These are phyloP conservation scores for Colletotrichum eleusines DNA, from an alignment of 2,329 filamentous ascomycete genomes.

Conservation along the genomic window DNA sequence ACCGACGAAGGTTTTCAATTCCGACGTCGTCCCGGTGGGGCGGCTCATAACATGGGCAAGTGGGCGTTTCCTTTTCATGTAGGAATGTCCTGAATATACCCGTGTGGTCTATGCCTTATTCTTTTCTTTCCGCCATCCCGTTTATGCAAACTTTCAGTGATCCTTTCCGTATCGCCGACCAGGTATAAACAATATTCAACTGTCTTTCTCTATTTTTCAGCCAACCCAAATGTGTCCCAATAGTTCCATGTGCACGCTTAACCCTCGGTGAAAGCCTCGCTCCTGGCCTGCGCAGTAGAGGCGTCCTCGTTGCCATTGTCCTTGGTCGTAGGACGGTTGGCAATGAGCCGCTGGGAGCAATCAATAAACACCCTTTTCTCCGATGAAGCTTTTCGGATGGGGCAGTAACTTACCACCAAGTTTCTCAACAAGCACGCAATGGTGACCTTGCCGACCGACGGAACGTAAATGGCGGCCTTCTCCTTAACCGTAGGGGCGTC, in stretches of 20 bases:
- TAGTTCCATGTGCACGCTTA: conserved; percentile 41
- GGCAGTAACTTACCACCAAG: conserved; percentile 75
- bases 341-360: conserved; percentile 61
- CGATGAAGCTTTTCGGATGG: no score
- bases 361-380: conserved; percentile 7
- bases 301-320: conserved; percentile 49
- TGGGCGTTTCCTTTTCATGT: conserved; percentile 20
- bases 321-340: conserved; percentile 59
- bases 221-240: conserved; percentile 17
- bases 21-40: no score
- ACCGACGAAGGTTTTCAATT: not conserved
- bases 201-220: conserved; percentile 8
- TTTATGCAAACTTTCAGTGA: conserved; percentile 22
- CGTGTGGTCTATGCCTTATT: conserved; percentile 31
- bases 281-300: conserved; percentile 52
- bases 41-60: not conserved
- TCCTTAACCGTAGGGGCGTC: conserved; percentile 87
- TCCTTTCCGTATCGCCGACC: conserved; percentile 21
- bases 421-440: conserved; percentile 93
- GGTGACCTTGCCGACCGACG: conserved; percentile 96
- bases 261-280: conserved; percentile 57
- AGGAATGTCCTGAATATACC: conserved; percentile 27
- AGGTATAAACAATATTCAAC: conserved; percentile 26
- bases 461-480: conserved; percentile 96
- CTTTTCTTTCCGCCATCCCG: conserved; percentile 18